Conservation (phyloP, 2,329 filamentous ascomycete species). For the Diaporthe sp. region DNA sequence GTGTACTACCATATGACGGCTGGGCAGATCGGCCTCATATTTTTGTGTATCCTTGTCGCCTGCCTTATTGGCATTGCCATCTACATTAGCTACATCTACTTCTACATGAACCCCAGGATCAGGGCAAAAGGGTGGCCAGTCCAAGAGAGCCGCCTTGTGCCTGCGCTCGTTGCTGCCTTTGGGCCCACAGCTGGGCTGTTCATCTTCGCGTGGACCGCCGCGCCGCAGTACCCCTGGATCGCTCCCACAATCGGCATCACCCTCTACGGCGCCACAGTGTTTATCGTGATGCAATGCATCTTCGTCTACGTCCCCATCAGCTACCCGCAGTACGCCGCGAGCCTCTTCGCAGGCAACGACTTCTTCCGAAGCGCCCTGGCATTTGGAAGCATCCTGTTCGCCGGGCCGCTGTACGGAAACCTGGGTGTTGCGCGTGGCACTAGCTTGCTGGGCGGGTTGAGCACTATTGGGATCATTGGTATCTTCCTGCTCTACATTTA, state of each 20-base stretch:
- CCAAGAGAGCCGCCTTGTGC: slow-evolving; percentile 65
- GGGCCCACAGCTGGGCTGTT: slow-evolving; percentile 69
- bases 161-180: slow-evolving; percentile 63
- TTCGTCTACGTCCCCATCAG: slow-evolving; percentile 68
- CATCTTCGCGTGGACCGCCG: slow-evolving; percentile 68
- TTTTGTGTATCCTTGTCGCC: slow-evolving; percentile 68
- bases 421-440: slow-evolving; percentile 68
- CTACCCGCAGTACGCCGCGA: slow-evolving; percentile 67
- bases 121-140: slow-evolving; percentile 57
- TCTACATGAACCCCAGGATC: slow-evolving; percentile 62
- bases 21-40: slow-evolving; percentile 68
- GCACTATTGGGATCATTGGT: slow-evolving; percentile 64
- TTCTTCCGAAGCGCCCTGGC: slow-evolving; percentile 68
- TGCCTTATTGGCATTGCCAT: slow-evolving; percentile 61
- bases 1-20: slow-evolving; percentile 68
- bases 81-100: slow-evolving; percentile 64
- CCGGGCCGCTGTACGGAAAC: slow-evolving; percentile 67
- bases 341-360: slow-evolving; percentile 70
- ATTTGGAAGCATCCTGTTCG: slow-evolving; percentile 69
- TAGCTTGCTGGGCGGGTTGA: slow-evolving; percentile 66
- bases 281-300: slow-evolving; percentile 68
- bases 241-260: slow-evolving; percentile 67
- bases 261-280: slow-evolving; percentile 62
- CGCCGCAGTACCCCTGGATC: slow-evolving; percentile 63
- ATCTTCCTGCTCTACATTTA: slow-evolving; percentile 70